Evolutionary conservation across 768 basidiomycete species (phyloP), one percentile per base, ranked within the genome.

Genomic region (Agrocybe pediades): DNA sequence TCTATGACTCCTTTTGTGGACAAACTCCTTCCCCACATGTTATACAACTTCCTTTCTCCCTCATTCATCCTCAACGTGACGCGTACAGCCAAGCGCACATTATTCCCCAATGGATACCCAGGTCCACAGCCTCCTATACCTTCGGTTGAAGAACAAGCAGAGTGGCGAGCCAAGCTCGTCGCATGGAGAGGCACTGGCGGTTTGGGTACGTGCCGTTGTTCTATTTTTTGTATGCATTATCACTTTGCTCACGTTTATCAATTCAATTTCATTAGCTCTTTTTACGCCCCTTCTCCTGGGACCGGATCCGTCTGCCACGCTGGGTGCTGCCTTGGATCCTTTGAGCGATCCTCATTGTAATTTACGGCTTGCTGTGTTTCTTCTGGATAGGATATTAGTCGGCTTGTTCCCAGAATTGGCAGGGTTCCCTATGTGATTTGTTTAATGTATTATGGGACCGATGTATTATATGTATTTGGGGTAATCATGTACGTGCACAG

Each of bases 81-180:
- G 30, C 79, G 82, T 30, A 64, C 78, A 4, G 71, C 84, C 13
- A 92, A 90, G 61, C 78, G 78, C 8, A 80, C 87, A 7, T 76
- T 98, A 23, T 98, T 96, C 65, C 95, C 96, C 3, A 85, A 86
- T 56, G 95, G 96, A 13, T 92, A 92, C 70, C 94, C 93, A 1
- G 90, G 81, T 0, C 83, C 86, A 0, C 69, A 85, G 0, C 84
- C 88, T 1, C 73, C 80, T 1, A 90, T 92, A 41, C 95, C 95
- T 16, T 84, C 87, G 0, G 73, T 74, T 1, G 90, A 90, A 58
- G 93, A 95, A 68, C 88, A 92, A 59, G 72, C 74, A 1, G 77
- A 73, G 27, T 73, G 92, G 45, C 79, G 82, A 25, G 73, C 75
- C 11, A 68, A 65, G 23, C 68, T 81, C 24, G 54, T 74, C 19